Base-by-base conservation (phyloP, 352 stramenopile genomes). In the Saprolegnia parasitica region DNA sequence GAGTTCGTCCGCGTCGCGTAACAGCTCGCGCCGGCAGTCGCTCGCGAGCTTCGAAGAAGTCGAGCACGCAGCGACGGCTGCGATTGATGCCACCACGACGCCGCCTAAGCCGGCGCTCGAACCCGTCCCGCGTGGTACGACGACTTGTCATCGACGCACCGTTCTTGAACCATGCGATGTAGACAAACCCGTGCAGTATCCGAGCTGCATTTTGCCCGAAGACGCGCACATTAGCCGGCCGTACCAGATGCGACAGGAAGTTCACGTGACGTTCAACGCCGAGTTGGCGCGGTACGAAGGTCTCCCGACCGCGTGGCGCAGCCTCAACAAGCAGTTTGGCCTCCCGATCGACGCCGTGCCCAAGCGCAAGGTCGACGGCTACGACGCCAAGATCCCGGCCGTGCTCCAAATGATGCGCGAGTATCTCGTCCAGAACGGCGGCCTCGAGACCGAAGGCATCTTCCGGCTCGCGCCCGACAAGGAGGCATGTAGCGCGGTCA, bases 401-500 rank as follows among this genome's bases (percentile, higher is more conserved):
- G 83, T 94, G 1, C 64, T 95, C 21, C 78, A 89, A 46, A 90
- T 95, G 83, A 78, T 95, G 65, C 83, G 84, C 54, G 77, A 78
- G 29, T 78, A 77, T 40, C 73, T 95, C 13, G 47, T 88, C 11
- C 70, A 74, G 0, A 74, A 88, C 42, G 68, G 78, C 6, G 87
- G 87, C 10, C 66, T 78, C 15, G 61, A 46, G 0, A 71, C 76
- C 1, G 85, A 93, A 72, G 87, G 86, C 5, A 81, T 94, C n/a
- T 95, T 95, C 47, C 82, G 87, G 5, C 39, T 95, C 20, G 81
- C 87, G 9, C 85, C 87, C 0, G 84, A 90, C 67, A 86, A 89
- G 55, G 74, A 72, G 5, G 75, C 82, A 64, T 93, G 82, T 58
- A 66, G 52, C 16, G 60, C 65, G 20, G 78, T 84, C 10, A 95